Conservation (phyloP, 257 asterid genomes). For the Handroanthus guayacan region DNA sequence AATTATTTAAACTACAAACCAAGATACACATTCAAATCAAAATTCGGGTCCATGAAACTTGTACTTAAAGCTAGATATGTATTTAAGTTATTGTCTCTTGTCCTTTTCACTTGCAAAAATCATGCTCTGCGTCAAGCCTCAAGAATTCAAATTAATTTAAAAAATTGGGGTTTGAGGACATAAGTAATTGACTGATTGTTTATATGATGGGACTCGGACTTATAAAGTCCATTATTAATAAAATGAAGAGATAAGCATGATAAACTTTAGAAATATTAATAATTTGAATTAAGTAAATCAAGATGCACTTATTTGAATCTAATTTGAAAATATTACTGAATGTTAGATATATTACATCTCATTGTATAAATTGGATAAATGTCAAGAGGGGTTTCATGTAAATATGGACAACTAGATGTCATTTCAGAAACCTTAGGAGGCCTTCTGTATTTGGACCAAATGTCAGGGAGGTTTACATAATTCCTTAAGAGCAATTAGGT, state of each 20-base stretch:
- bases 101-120: not conserved
- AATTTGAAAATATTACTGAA: not conserved
- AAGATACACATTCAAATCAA: not conserved
- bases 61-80: not conserved
- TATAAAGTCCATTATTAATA: no score
- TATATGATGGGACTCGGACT: no score
- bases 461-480: not conserved
- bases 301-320: not conserved
- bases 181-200: no score
- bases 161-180: not conserved
- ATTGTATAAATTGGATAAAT: not conserved
- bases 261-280: not conserved
- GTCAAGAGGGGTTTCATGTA: not conserved
- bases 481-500: not conserved
- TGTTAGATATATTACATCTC: not conserved
- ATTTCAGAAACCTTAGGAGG: not conserved
- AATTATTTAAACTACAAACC: slow-evolving; percentile 1
- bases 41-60: slow-evolving; percentile 6
- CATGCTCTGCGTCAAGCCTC: not conserved
- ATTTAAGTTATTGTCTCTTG: not conserved
- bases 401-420: not conserved
- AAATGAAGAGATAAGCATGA: not conserved
- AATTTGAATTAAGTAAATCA: not conserved
- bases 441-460: not conserved
- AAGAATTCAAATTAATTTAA: not conserved